Conservation (phyloP, 305 asterid species). For the Euphrasia arctica region DNA sequence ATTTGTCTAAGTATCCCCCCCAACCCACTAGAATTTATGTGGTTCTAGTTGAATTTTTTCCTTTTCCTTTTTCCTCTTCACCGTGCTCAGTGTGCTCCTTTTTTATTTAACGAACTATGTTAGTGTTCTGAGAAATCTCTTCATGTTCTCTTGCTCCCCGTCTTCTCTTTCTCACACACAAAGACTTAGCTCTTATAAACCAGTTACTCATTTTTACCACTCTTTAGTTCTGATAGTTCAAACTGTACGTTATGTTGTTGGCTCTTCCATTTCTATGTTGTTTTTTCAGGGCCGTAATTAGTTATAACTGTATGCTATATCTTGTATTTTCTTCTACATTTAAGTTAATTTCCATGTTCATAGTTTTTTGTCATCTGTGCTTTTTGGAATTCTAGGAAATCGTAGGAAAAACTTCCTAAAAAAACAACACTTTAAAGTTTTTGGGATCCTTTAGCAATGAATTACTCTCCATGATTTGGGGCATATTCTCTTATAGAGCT, state of each 20-base stretch:
- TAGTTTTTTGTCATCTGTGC: conserved; percentile 20
- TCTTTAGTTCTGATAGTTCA: neutral
- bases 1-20: neutral
- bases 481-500: conserved; percentile 9
- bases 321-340: conserved; percentile 11
- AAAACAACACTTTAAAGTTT: conserved; percentile 95
- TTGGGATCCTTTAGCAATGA: conserved; percentile 32
- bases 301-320: conserved; percentile 10
- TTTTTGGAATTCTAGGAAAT: conserved; percentile 65
- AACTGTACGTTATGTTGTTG: neutral
- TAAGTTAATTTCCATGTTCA: conserved; percentile 13
- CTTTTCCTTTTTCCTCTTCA: neutral
- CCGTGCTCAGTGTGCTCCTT: neutral
- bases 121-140: neutral
- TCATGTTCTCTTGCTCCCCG: conserved; percentile 9
- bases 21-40: neutral
- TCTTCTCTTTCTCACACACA: neutral
- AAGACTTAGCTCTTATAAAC: neutral
- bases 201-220: neutral
- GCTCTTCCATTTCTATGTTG: conserved; percentile 1
- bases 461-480: conserved; percentile 26
- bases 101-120: neutral
- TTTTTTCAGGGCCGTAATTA: conserved; percentile 8
- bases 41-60: neutral
- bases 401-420: conserved; percentile 99